Percentiles rank a stretch among this genome's conserved stretches.
phyloP scores from a whole-genome alignment of 1,284 basidiomycete species.

The Vanrija sp. region DNA sequence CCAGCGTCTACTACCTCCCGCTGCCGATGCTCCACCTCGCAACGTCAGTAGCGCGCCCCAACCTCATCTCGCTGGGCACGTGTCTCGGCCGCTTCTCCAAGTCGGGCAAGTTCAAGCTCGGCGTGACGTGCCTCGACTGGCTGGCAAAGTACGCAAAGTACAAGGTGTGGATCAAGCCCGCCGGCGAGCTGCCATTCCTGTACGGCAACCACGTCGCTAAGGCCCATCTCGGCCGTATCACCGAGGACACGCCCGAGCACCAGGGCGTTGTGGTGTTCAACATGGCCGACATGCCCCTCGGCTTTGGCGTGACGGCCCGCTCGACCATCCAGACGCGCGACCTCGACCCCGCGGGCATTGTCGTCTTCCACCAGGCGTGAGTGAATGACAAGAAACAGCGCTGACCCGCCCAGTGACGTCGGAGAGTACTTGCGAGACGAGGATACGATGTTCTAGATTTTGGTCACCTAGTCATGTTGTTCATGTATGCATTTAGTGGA shows the following conservation, averaged over 20 bases:
- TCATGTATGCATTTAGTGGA: conserved; percentile 18
- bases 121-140: conserved; percentile 89
- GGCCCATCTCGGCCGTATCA: conserved; percentile 97
- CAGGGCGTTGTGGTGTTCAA: conserved; percentile 96
- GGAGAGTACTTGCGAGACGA: conserved; percentile 95
- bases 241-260: conserved; percentile 98
- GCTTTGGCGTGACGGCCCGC: conserved; percentile 95
- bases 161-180: conserved; percentile 99
- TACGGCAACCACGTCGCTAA: conserved; percentile 99
- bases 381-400: conserved; percentile 41
- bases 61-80: conserved; percentile 88
- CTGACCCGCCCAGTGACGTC: conserved; percentile 64
- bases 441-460: conserved; percentile 53
- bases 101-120: conserved; percentile 95
- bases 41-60: conserved; percentile 86
- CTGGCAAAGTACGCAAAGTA: conserved; percentile 96
- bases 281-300: conserved; percentile 91
- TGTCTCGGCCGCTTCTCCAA: conserved; percentile 99
- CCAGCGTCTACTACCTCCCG: conserved; percentile 82
- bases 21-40: conserved; percentile 88
- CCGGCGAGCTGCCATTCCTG: conserved; percentile 98
- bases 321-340: conserved; percentile 95
- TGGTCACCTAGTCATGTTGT: conserved; percentile 8
- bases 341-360: conserved; percentile 94
- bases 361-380: conserved; percentile 98